Conservation (phyloP, 1,284 basidiomycete species). For the Cryptococcus maquisensis region DNA sequence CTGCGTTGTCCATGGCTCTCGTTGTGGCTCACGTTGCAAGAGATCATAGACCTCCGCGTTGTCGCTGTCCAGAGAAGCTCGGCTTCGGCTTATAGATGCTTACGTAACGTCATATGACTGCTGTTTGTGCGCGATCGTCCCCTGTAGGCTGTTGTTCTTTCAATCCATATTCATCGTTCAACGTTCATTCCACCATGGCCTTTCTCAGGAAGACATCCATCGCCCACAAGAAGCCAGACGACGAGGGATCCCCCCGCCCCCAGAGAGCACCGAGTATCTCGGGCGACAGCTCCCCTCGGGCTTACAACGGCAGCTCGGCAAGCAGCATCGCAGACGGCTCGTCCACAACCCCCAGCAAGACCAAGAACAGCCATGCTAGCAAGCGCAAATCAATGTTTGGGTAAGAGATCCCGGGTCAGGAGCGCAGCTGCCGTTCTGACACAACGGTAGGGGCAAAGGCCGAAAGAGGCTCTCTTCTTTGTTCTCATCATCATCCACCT, state of each 20-base stretch:
- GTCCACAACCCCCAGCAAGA: conserved; percentile 8
- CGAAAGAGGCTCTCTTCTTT: conserved; percentile 36
- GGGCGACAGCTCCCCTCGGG: conserved; percentile 18
- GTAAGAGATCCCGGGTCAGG: conserved; percentile 8
- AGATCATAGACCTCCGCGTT: too few species aligned
- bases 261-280: conserved; percentile 4
- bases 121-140: background rate
- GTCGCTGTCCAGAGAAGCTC: too few species aligned
- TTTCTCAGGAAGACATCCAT: conserved; percentile 24
- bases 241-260: background rate
- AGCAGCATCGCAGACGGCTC: conserved; percentile 12
- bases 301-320: conserved; percentile 18
- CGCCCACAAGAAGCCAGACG: conserved; percentile 16
- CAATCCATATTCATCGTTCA: background rate
- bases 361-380: background rate
- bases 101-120: background rate
- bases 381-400: conserved; percentile 16
- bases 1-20: background rate
- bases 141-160: too few species aligned
- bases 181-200: background rate
- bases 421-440: background rate
- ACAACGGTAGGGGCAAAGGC: conserved; percentile 20
- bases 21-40: too few species aligned
- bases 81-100: too few species aligned
- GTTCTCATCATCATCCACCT: conserved; percentile 32